A percentile compares a stretch with the other conserved stretches of the same genome.
Conservation (phyloP, 768 basidiomycete species). For the Stropharia rugosoannulata region DNA sequence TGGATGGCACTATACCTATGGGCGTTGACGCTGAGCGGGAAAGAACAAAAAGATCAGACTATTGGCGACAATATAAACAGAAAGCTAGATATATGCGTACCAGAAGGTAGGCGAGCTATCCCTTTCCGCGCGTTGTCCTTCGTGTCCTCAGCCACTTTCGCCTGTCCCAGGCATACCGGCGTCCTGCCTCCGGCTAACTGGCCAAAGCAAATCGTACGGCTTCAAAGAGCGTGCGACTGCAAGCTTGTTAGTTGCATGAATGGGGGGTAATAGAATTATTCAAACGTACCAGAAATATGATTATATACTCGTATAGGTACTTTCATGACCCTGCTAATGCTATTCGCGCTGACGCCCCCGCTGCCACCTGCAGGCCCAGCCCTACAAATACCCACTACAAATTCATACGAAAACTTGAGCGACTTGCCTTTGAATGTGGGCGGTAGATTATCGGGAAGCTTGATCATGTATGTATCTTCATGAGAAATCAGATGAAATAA, state of each 20-base stretch:
- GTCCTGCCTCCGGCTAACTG: slow-evolving; percentile 47
- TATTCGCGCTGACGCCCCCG: slow-evolving; percentile 39
- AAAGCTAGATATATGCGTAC: slow-evolving; percentile 18
- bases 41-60: background rate
- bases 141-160: slow-evolving; percentile 36
- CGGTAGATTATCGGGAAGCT: slow-evolving; percentile 77
- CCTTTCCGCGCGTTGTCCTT: slow-evolving; percentile 12
- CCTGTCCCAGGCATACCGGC: slow-evolving; percentile 31
- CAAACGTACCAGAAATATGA: slow-evolving; percentile 67
- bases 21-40: slow-evolving; percentile 9
- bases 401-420: slow-evolving; percentile 84
- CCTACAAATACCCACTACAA: slow-evolving; percentile 86
- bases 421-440: slow-evolving; percentile 88
- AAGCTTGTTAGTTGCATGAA: background rate
- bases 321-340: slow-evolving; percentile 78
- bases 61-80: background rate
- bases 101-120: slow-evolving; percentile 16
- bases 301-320: slow-evolving; percentile 93
- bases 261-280: background rate
- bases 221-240: slow-evolving; percentile 52
- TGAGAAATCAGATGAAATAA: background rate
- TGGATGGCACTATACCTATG: slow-evolving; percentile 7
- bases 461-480: slow-evolving; percentile 77
- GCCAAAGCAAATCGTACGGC: slow-evolving; percentile 86
- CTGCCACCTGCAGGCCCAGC: slow-evolving; percentile 38